These are phyloP conservation scores for Pascua guehoae DNA, from an alignment of 1,284 basidiomycete species.

Conservation along the genomic window DNA sequence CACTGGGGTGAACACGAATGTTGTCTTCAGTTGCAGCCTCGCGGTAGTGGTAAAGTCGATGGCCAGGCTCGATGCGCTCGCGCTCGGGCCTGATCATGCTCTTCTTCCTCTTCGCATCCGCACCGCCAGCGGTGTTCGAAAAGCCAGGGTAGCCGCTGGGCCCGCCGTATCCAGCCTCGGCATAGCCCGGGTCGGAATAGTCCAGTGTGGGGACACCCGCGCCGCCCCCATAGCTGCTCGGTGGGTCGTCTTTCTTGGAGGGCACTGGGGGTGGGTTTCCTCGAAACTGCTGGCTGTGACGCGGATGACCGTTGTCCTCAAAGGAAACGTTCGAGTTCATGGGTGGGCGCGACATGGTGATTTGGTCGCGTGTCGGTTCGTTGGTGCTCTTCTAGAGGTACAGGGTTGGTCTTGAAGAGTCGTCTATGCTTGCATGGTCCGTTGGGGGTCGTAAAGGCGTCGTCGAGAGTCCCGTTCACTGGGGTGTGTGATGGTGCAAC, in stretches of 20 bases:
- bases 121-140: slow-evolving; percentile 28
- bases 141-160: slow-evolving; percentile 34
- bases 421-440: slow-evolving; percentile 21
- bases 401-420: slow-evolving; percentile 3
- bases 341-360: slow-evolving; percentile 40
- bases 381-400: slow-evolving; percentile 5
- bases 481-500: too few relatives aligned
- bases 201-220: slow-evolving; percentile 20
- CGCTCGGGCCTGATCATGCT: slow-evolving; percentile 89
- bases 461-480: too few relatives aligned
- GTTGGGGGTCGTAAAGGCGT: slow-evolving; percentile 26
- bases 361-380: neutral
- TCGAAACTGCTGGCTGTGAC: slow-evolving; percentile 16
- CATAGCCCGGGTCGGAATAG: slow-evolving; percentile 36
- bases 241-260: slow-evolving; percentile 28
- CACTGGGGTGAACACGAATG: slow-evolving; percentile 70
- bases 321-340: slow-evolving; percentile 40
- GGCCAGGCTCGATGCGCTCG: slow-evolving; percentile 92
- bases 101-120: slow-evolving; percentile 72
- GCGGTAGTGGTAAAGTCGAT: slow-evolving; percentile 93
- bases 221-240: neutral
- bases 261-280: slow-evolving; percentile 25
- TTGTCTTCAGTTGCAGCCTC: slow-evolving; percentile 80
- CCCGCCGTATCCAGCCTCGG: slow-evolving; percentile 12
- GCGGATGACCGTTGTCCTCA: slow-evolving; percentile 25